Percentiles rank a stretch among this genome's conserved stretches.
phyloP scores from a whole-genome alignment of 192 early-diverging fungal species.

The Coemansia sp. region DNA sequence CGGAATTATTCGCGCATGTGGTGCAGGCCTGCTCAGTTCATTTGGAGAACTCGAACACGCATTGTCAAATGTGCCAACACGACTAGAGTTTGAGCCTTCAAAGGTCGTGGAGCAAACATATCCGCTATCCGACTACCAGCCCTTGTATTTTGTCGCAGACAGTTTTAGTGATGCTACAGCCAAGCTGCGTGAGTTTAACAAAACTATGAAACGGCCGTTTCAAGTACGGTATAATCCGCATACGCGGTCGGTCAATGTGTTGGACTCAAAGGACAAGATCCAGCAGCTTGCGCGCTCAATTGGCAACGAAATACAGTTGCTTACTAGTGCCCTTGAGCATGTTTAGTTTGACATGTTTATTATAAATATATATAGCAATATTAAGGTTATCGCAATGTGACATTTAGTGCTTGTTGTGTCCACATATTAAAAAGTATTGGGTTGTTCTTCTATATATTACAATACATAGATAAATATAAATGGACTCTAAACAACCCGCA shows the following conservation, averaged over 20 bases:
- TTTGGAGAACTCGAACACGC: constrained; percentile 95
- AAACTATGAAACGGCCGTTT: constrained; percentile 78
- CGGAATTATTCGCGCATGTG: constrained; percentile 76
- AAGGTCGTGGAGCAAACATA: constrained; percentile 70
- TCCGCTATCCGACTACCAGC: constrained; percentile 92
- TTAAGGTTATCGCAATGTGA: too few species aligned
- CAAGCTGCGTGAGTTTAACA: constrained; percentile 83
- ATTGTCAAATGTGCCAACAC: constrained; percentile 60
- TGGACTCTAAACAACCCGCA: too few species aligned
- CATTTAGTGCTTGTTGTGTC: too few species aligned
- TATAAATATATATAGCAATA: too few species aligned
- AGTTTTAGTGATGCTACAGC: constrained; percentile 91
- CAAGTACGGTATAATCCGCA: constrained; percentile 88
- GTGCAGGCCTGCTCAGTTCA: constrained; percentile 87
- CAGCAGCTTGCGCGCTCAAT: constrained; percentile 76
- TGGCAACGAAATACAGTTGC: constrained; percentile 70
- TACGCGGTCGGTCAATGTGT: constrained; percentile 86
- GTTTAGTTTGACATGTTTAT: constrained; percentile 8
- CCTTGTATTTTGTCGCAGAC: constrained; percentile 91
- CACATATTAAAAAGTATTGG: too few species aligned
- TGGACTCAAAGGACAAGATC: constrained; percentile 86
- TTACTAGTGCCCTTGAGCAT: constrained; percentile 74
- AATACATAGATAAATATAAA: too few species aligned
- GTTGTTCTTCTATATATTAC: too few species aligned
- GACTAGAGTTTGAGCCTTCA: constrained; percentile 71